Conservation (phyloP, 148 eudicot genomes). For the Rhododendron griersonianum region DNA sequence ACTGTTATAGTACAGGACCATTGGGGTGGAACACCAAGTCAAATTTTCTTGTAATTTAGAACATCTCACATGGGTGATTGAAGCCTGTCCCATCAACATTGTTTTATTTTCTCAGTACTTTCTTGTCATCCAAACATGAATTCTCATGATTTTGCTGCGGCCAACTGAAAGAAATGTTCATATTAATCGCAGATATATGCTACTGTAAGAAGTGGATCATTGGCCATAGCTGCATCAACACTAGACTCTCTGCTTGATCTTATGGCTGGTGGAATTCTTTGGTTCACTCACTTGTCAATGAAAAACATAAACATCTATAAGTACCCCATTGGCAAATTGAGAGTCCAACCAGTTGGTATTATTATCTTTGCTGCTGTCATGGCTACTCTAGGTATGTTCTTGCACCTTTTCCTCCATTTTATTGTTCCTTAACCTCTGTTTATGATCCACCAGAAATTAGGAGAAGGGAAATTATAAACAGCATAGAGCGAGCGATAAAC, state of each 20-base stretch:
- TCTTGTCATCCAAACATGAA: background rate
- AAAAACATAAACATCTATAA: constrained; percentile 63
- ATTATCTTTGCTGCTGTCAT: constrained; percentile 77
- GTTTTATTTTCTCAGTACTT: background rate
- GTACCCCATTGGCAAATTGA: constrained; percentile 70
- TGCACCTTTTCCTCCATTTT: no score
- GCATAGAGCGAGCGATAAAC: background rate
- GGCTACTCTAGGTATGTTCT: constrained; percentile 66
- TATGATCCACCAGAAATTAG: background rate
- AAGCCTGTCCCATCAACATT: background rate
- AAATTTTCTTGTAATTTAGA: background rate
- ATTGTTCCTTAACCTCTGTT: background rate
- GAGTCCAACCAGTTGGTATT: constrained; percentile 80
- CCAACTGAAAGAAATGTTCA: background rate
- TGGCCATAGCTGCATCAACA: constrained; percentile 79
- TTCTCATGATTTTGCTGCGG: background rate
- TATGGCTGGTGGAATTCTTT: constrained; percentile 71
- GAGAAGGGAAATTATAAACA: background rate
- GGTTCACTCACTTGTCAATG: constrained; percentile 76
- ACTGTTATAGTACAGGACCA: background rate
- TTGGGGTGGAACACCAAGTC: background rate
- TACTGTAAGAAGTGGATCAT: constrained; percentile 56
- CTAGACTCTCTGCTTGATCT: constrained; percentile 72
- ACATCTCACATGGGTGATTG: background rate
- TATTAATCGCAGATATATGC: constrained; percentile 55